A percentile compares a stretch with the other conserved stretches of the same genome.
phyloP scores from a whole-genome alignment of 371 early-diverging fungal species.

The Mucor velutinosus region DNA sequence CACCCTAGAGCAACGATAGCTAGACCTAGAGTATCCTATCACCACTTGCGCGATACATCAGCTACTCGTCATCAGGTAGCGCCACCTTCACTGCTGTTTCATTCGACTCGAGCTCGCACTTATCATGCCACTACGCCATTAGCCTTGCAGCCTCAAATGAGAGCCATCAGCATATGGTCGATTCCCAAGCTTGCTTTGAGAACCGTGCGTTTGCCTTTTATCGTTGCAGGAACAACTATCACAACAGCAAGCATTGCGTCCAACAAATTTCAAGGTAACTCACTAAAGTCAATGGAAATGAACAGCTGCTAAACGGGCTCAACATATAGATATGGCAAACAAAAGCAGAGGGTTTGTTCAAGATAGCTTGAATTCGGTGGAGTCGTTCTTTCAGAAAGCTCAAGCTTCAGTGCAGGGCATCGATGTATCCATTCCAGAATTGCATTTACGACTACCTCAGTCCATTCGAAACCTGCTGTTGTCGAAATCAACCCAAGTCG shows the following conservation, averaged over 20 bases:
- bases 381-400: slow-evolving; percentile 24
- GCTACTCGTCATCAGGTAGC: neutral
- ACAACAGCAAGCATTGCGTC: slow-evolving; percentile 46
- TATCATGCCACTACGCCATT: slow-evolving; percentile 31
- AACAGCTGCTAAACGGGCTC: neutral
- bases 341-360: slow-evolving; percentile 29
- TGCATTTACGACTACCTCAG: slow-evolving; percentile 41
- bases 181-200: slow-evolving; percentile 35
- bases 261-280: slow-evolving; percentile 46
- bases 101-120: slow-evolving; percentile 28
- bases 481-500: slow-evolving; percentile 12
- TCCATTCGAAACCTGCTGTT: slow-evolving; percentile 31
- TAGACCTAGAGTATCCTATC: neutral
- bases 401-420: slow-evolving; percentile 32
- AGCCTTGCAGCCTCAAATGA: slow-evolving; percentile 28
- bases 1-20: neutral
- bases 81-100: slow-evolving; percentile 29
- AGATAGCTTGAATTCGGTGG: slow-evolving; percentile 25
- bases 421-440: slow-evolving; percentile 45
- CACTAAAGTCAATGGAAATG: neutral
- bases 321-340: slow-evolving; percentile 35
- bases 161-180: slow-evolving; percentile 32
- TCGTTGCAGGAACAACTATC: slow-evolving; percentile 45
- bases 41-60: neutral
- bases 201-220: slow-evolving; percentile 34